phyloP scores from a whole-genome alignment of 305 asterid genomes.

The Lippia alba region DNA sequence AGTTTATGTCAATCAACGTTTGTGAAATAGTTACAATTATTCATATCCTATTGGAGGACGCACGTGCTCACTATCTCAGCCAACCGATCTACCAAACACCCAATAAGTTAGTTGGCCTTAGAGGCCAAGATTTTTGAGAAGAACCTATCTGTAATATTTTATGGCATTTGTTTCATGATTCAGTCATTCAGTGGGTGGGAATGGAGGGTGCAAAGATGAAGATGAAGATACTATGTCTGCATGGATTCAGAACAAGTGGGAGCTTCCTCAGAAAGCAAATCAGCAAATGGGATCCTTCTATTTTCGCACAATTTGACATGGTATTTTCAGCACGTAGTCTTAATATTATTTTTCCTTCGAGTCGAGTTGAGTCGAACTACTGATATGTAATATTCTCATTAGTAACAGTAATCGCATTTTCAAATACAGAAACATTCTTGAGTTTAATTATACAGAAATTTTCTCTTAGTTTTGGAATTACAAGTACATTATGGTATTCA shows the following conservation, averaged over 20 bases:
- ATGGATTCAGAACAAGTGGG: conserved; percentile 82
- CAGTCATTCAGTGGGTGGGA: conserved; percentile 13
- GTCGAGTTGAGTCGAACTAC: no score
- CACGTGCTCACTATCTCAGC: conserved; percentile 38
- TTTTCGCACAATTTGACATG: conserved; percentile 56
- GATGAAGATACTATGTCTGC: conserved; percentile 66
- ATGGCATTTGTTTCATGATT: not conserved
- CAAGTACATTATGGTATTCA: no score
- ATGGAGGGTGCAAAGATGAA: conserved; percentile 52
- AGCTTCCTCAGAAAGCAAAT: conserved; percentile 62
- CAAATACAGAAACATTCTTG: no score
- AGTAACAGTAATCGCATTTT: no score
- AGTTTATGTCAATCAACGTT: no score
- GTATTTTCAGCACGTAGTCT: conserved; percentile 29
- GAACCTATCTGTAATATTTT: not conserved
- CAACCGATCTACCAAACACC: conserved; percentile 46
- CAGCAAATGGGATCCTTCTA: conserved; percentile 74
- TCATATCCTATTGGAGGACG: not conserved
- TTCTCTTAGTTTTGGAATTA: no score
- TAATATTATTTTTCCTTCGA: no score
- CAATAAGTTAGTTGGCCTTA: conserved; percentile 35
- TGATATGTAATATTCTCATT: no score
- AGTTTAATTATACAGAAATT: no score
- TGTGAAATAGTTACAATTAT: no score
- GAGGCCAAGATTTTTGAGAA: not conserved